Evolutionary conservation across 2,329 filamentous ascomycete species (phyloP).

Genomic region (Cercospora sesami): DNA sequence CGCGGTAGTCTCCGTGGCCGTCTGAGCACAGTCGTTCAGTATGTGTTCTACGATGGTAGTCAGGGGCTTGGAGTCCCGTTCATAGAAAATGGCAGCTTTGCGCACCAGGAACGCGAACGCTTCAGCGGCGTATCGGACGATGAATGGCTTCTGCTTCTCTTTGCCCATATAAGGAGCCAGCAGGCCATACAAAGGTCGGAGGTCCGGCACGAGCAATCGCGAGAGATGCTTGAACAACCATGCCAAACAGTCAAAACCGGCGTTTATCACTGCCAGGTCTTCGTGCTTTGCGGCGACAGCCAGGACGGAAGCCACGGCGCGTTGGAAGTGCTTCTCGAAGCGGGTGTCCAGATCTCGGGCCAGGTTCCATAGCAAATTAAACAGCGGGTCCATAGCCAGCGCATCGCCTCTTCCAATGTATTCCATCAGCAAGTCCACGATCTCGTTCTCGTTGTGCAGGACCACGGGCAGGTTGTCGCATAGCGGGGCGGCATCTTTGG

Average conservation of each 20-base stretch:
- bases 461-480: conserved; percentile 91
- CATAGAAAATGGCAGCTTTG: conserved; percentile 77
- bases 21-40: conserved; percentile 61
- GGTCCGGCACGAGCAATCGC: conserved; percentile 77
- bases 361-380: conserved; percentile 87
- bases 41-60: conserved; percentile 70
- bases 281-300: conserved; percentile 74
- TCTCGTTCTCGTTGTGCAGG: conserved; percentile 81
- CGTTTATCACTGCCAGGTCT: conserved; percentile 82
- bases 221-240: conserved; percentile 98
- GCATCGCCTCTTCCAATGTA: conserved; percentile 77
- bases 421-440: conserved; percentile 73
- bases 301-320: conserved; percentile 72
- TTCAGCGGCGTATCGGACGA: conserved; percentile 90
- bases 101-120: conserved; percentile 90
- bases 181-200: conserved; percentile 79
- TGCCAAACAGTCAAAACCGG: conserved; percentile 90
- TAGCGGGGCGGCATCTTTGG: conserved; percentile 70
- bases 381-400: conserved; percentile 77
- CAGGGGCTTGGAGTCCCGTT: conserved; percentile 69
- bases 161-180: conserved; percentile 83
- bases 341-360: conserved; percentile 86
- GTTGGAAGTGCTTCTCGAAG: conserved; percentile 85
- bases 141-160: conserved; percentile 76
- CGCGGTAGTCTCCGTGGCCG: conserved; percentile 52